These are phyloP conservation scores for Nigrospora osmanthi DNA, from an alignment of 2,329 filamentous ascomycete species.

Conservation along the genomic window DNA sequence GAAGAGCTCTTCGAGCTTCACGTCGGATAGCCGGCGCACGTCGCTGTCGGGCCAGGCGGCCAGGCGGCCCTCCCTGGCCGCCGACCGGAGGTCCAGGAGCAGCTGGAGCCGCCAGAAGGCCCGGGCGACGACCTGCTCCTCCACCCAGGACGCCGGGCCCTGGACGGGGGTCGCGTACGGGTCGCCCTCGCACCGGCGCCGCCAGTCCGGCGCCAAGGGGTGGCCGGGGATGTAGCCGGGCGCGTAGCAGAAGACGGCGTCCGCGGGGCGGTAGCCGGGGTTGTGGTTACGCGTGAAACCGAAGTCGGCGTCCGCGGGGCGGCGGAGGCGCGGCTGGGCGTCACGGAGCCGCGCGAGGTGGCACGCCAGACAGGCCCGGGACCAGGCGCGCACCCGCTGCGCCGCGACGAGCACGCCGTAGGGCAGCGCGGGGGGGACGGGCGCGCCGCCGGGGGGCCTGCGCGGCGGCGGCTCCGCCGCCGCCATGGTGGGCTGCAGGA, in stretches of 20 bases:
- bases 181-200: neutral
- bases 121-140: constrained; percentile 1
- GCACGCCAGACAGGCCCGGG: neutral
- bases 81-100: neutral
- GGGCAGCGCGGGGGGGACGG: neutral
- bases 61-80: neutral
- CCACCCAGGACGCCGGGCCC: constrained; percentile 1
- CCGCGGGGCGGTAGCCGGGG: neutral
- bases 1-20: neutral
- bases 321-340: neutral
- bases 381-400: neutral
- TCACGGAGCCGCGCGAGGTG: neutral
- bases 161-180: neutral
- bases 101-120: constrained; percentile 2
- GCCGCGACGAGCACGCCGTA: neutral
- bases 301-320: neutral
- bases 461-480: neutral
- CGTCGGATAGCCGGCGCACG: neutral
- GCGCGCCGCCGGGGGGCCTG: neutral
- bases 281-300: neutral
- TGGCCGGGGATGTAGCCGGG: neutral
- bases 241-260: neutral
- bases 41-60: neutral
- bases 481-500: neutral
- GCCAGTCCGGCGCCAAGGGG: neutral